phyloP scores from a whole-genome alignment of 208 protist genomes.

The Crithidia fasciculata region DNA sequence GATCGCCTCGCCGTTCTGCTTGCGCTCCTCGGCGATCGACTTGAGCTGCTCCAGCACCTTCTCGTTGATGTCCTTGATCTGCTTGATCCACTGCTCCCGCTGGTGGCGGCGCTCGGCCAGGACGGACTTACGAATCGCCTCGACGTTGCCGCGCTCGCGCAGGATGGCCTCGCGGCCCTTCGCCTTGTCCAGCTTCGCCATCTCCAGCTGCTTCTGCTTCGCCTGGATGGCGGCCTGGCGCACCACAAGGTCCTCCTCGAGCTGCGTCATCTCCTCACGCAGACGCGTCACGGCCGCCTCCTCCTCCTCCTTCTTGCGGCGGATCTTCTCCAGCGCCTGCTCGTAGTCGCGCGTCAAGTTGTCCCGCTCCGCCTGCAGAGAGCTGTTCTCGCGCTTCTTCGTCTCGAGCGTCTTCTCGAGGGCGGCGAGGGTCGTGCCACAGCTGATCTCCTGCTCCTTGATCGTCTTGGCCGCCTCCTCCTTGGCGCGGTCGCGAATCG shows the following conservation, averaged over 20 bases:
- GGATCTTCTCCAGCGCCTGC: slow-evolving; percentile 87
- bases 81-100: slow-evolving; percentile 89
- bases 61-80: slow-evolving; percentile 90
- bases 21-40: slow-evolving; percentile 73
- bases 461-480: slow-evolving; percentile 77
- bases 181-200: slow-evolving; percentile 84
- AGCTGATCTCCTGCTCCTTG: slow-evolving; percentile 80
- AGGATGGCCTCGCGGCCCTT: slow-evolving; percentile 86
- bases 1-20: slow-evolving; percentile 67
- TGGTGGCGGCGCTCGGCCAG: slow-evolving; percentile 76
- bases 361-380: slow-evolving; percentile 78
- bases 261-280: slow-evolving; percentile 76
- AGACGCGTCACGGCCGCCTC: slow-evolving; percentile 69
- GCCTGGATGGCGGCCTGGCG: slow-evolving; percentile 74
- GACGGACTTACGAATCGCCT: slow-evolving; percentile 76
- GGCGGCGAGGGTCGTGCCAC: slow-evolving; percentile 73
- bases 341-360: slow-evolving; percentile 84
- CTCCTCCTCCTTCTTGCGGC: slow-evolving; percentile 90
- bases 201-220: slow-evolving; percentile 90
- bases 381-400: slow-evolving; percentile 85
- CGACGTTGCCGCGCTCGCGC: slow-evolving; percentile 71
- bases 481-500: slow-evolving; percentile 71
- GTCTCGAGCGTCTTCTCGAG: slow-evolving; percentile 77
- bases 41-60: slow-evolving; percentile 83
- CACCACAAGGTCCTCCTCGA: slow-evolving; percentile 82